Evolutionary conservation across 495 filamentous ascomycete genomes (phyloP).

Genomic region (Penicillium longicatenatum): DNA sequence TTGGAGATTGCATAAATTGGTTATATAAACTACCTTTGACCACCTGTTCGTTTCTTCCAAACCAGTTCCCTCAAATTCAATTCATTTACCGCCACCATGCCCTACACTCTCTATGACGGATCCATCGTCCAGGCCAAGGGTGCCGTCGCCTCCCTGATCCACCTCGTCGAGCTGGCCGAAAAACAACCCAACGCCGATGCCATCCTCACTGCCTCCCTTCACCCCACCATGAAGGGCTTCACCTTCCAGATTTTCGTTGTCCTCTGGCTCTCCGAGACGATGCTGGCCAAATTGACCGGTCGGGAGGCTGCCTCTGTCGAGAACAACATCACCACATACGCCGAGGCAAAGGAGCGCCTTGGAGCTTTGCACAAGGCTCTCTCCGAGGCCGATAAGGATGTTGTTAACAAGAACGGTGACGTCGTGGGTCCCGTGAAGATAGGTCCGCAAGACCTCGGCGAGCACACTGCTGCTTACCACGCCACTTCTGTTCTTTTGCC

Average conservation of each 20-base stretch:
- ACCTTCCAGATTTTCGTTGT: conserved; percentile 45
- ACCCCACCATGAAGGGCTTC: conserved; percentile 49
- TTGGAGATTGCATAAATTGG: neutral
- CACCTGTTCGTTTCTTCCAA: neutral
- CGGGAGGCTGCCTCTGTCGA: conserved; percentile 28
- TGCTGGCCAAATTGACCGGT: conserved; percentile 31
- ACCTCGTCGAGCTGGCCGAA: conserved; percentile 27
- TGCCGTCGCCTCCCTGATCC: conserved; percentile 25
- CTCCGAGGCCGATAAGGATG: conserved; percentile 34
- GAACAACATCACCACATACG: conserved; percentile 37
- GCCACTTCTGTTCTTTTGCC: conserved; percentile 42
- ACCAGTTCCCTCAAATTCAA: neutral
- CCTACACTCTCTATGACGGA: conserved; percentile 31
- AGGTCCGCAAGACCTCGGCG: neutral
- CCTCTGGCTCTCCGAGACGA: conserved; percentile 27
- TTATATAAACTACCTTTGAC: too few species aligned
- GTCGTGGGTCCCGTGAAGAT: conserved; percentile 11
- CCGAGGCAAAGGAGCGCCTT: conserved; percentile 27
- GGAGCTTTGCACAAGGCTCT: conserved; percentile 40
- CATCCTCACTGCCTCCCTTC: conserved; percentile 22
- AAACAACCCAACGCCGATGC: conserved; percentile 21
- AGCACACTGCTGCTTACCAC: conserved; percentile 25
- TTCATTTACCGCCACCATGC: conserved; percentile 11
- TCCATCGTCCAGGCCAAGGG: conserved; percentile 26
- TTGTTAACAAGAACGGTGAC: conserved; percentile 24